Evolutionary conservation across 225 moss, liverwort and hornwort genomes (phyloP), one percentile per base, ranked within the genome.

Genomic region (Pleurozium schreberi): DNA sequence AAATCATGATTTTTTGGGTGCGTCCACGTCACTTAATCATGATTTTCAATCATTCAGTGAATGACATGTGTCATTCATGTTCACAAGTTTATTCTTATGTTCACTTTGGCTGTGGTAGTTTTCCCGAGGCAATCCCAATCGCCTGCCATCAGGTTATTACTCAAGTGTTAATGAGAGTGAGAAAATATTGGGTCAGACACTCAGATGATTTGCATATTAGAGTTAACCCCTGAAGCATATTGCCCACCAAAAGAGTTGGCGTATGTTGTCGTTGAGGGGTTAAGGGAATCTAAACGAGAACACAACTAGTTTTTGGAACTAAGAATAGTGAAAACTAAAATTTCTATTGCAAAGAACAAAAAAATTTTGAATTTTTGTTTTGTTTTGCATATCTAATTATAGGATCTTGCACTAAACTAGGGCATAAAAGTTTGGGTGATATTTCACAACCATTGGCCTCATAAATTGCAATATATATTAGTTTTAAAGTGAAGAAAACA

Each of bases 391-490:
- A n/a, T 55, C 13, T 34, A 34, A 50, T 1, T 0, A 0, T 8
- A 21, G 2, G 13, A 50, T 36, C 36, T 36, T 76, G 36, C 14
- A 52, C 5, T 76, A 5, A 0, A 76, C 0, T 2, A 23, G 0
- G 52, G 14, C 53, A 53, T 23, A 9, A 53, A 53, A 52, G 33
- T 75, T 20, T 75, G 52, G 5, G 9, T 52, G 76, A 52, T 50
- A 36, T 22, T 76, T 50, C 13, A 34, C 34, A 50, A 34, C 13
- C 8, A 34, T 52, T 52, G 36, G 52, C 22, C 13, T 5, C 9
- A 76, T 52, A 22, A 0, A 36, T 52, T 52, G 22, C 9, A 22
- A 52, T 22, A 52, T 13, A 52, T 34, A 34, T 33, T 1, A 0
- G 3, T 50, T n/a, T 50, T 13, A 5, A 50, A 75, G 3, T 4